These are phyloP conservation scores for Scedosporium minutisporum DNA, from an alignment of 2,329 filamentous ascomycete species.

Conservation along the genomic window DNA sequence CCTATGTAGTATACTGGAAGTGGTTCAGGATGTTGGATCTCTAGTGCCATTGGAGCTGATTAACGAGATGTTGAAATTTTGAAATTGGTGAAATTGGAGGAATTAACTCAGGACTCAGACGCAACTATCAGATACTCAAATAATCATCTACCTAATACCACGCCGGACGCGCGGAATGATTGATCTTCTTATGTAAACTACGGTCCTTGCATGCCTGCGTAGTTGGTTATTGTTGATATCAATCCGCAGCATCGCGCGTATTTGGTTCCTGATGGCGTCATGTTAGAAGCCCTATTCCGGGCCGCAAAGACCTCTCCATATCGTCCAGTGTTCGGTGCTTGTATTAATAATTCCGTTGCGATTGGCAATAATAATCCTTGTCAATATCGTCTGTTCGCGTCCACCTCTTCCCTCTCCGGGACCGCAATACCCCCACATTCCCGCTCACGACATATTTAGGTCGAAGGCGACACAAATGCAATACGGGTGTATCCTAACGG, in stretches of 20 bases:
- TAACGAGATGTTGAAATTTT: background rate
- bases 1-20: background rate
- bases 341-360: background rate
- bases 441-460: slow-evolving; percentile 2
- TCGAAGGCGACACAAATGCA: background rate
- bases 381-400: background rate
- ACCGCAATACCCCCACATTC: background rate
- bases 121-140: background rate
- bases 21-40: background rate
- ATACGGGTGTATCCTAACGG: background rate
- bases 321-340: background rate
- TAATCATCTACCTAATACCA: background rate
- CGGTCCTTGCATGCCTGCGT: background rate
- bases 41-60: background rate
- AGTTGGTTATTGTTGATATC: background rate
- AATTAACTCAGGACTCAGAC: background rate
- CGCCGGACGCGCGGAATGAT: background rate
- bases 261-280: background rate
- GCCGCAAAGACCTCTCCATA: background rate
- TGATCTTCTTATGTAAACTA: background rate
- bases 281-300: background rate
- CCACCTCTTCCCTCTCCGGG: background rate
- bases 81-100: background rate
- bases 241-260: background rate
- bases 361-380: background rate